phyloP scores from a whole-genome alignment of 2,329 filamentous ascomycete genomes.

The Claviceps humidiphila region DNA sequence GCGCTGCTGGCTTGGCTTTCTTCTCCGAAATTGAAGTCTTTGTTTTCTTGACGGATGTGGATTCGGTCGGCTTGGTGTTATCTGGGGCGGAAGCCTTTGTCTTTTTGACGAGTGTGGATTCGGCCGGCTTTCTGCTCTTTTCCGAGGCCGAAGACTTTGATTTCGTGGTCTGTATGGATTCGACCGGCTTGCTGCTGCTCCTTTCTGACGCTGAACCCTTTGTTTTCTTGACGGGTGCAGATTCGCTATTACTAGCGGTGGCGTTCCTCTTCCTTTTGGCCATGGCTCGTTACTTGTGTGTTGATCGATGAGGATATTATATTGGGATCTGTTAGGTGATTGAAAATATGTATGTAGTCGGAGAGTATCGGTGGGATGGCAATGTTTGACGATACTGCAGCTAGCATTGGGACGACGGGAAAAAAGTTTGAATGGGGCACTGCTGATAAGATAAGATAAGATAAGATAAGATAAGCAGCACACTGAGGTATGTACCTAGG shows the following conservation, averaged over 20 bases:
- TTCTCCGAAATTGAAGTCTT: slow-evolving; percentile 10
- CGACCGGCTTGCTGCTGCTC: slow-evolving; percentile 1
- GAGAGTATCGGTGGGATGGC: too few relatives aligned
- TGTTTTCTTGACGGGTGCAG: slow-evolving; percentile 19
- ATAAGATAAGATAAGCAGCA: not conserved
- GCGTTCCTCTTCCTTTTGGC: slow-evolving; percentile 37
- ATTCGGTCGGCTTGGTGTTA: slow-evolving; percentile 5
- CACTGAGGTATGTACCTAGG: too few relatives aligned
- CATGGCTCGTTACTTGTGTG: slow-evolving; percentile 14
- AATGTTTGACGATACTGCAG: not conserved
- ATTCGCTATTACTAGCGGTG: slow-evolving; percentile 14
- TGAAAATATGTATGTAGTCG: too few relatives aligned
- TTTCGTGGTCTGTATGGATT: slow-evolving; percentile 19
- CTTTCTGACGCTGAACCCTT: slow-evolving; percentile 9
- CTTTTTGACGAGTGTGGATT: slow-evolving; percentile 16
- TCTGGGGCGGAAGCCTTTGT: slow-evolving; percentile 11
- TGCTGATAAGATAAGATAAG: slow-evolving; percentile 6
- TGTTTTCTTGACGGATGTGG: slow-evolving; percentile 19
- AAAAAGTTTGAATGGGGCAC: not conserved
- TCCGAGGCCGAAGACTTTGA: slow-evolving; percentile 11
- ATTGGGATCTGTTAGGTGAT: too few relatives aligned
- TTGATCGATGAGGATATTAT: too few relatives aligned
- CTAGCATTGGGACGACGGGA: too few relatives aligned
- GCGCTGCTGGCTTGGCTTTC: not conserved
- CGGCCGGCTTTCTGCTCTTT: not conserved